These are phyloP conservation scores for Pisolithus microcarpus DNA, from an alignment of 768 basidiomycete species.

Conservation along the genomic window DNA sequence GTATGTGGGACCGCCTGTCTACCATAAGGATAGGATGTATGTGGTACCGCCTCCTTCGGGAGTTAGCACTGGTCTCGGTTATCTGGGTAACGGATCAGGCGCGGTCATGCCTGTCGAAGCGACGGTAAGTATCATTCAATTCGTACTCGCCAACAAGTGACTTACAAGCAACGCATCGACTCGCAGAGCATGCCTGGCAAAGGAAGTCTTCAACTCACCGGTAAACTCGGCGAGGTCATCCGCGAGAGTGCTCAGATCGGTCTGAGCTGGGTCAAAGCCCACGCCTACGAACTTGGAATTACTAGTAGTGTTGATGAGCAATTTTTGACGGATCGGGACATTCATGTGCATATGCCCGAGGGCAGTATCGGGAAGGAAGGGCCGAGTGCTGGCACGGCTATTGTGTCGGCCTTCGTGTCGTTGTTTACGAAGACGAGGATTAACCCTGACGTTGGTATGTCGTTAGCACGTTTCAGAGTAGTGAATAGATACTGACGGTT, in stretches of 20 bases:
- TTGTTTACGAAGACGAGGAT: slow-evolving; percentile 83
- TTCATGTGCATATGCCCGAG: slow-evolving; percentile 97
- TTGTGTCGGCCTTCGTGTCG: slow-evolving; percentile 85
- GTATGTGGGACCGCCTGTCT: slow-evolving; percentile 93
- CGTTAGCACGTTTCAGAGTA: neutral
- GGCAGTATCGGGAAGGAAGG: slow-evolving; percentile 93
- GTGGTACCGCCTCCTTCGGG: slow-evolving; percentile 74
- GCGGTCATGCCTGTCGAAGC: slow-evolving; percentile 97
- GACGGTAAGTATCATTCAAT: slow-evolving; percentile 48
- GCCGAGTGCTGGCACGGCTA: slow-evolving; percentile 92
- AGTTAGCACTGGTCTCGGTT: slow-evolving; percentile 91
- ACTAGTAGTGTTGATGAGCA: slow-evolving; percentile 64
- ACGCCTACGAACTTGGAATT: slow-evolving; percentile 85
- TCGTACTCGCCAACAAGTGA: neutral
- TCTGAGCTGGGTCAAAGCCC: slow-evolving; percentile 85
- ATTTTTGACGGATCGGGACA: slow-evolving; percentile 77
- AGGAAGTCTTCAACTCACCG: slow-evolving; percentile 85
- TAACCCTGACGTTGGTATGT: slow-evolving; percentile 80
- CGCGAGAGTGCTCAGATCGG: slow-evolving; percentile 94
- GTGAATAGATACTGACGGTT: too few species aligned
- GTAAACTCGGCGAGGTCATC: slow-evolving; percentile 97
- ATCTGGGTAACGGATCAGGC: slow-evolving; percentile 92
- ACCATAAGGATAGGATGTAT: slow-evolving; percentile 93
- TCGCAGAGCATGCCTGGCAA: slow-evolving; percentile 94
- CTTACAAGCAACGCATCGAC: neutral